These are phyloP conservation scores for Rhizopus delemar DNA, from an alignment of 371 early-diverging fungal species.

Conservation along the genomic window DNA sequence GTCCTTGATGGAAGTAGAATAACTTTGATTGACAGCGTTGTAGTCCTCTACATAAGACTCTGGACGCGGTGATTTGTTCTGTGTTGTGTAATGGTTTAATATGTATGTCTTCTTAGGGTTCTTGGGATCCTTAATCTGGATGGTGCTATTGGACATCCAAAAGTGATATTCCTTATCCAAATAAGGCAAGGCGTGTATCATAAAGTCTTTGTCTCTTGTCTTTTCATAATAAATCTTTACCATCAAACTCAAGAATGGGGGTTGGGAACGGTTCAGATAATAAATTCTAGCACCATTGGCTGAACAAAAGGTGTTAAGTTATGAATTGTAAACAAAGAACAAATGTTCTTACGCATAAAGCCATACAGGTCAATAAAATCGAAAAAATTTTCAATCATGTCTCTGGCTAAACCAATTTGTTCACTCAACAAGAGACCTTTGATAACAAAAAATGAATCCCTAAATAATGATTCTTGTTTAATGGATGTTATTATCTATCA, in stretches of 20 bases:
- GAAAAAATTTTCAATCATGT: conserved; percentile 74
- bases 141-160: conserved; percentile 63
- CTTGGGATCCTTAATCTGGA: conserved; percentile 35
- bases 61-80: conserved; percentile 67
- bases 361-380: conserved; percentile 72
- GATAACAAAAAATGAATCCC: conserved; percentile 84
- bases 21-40: conserved; percentile 47
- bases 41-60: conserved; percentile 81
- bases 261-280: conserved; percentile 86
- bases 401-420: conserved; percentile 56
- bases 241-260: conserved; percentile 80
- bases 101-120: conserved; percentile 14
- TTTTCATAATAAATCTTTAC: conserved; percentile 60
- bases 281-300: conserved; percentile 88
- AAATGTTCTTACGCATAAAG: conserved; percentile 69
- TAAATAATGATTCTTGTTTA: conserved; percentile 2
- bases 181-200: conserved; percentile 53
- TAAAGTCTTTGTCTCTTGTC: conserved; percentile 55
- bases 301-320: conserved; percentile 10
- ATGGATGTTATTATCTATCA: no score
- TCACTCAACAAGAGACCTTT: conserved; percentile 76
- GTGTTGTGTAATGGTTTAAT: conserved; percentile 63
- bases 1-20: conserved; percentile 28
- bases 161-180: conserved; percentile 71
- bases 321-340: neutral